A percentile compares a stretch with the other conserved stretches of the same genome.
Conservation (phyloP, 2,329 filamentous ascomycete genomes). For the Furcasterigmium furcatum region DNA sequence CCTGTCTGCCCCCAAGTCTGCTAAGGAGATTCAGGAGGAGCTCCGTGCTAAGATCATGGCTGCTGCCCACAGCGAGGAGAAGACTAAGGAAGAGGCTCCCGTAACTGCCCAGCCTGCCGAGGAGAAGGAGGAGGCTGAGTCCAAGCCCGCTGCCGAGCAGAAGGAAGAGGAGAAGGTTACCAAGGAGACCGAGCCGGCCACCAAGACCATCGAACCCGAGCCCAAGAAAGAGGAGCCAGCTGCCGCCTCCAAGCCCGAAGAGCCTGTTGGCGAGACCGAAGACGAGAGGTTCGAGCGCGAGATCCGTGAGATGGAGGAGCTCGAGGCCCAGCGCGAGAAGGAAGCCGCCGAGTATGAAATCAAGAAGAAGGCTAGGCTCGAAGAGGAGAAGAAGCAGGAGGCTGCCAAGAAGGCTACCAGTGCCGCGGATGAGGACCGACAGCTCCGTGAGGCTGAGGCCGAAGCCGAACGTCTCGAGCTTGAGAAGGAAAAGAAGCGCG, state of each 20-base stretch:
- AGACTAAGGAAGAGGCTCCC: constrained; percentile 15
- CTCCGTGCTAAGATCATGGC: constrained; percentile 76
- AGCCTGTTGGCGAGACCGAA: constrained; percentile 34
- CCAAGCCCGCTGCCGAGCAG: constrained; percentile 31
- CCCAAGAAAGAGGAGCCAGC: constrained; percentile 12
- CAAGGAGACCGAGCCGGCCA: constrained; percentile 33
- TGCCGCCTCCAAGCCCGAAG: constrained; percentile 19
- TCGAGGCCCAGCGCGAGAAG: constrained; percentile 46
- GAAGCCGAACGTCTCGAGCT: constrained; percentile 73
- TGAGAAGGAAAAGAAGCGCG: constrained; percentile 59
- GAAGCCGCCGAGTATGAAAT: constrained; percentile 34
- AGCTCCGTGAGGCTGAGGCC: constrained; percentile 68
- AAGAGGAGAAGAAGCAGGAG: constrained; percentile 44
- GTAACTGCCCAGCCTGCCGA: not conserved
- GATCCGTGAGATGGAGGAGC: constrained; percentile 61
- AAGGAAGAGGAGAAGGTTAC: not conserved
- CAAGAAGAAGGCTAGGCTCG: constrained; percentile 39
- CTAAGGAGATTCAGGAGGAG: constrained; percentile 79
- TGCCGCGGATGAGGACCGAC: constrained; percentile 57
- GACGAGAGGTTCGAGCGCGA: constrained; percentile 59
- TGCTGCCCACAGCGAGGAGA: constrained; percentile 36
- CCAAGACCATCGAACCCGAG: constrained; percentile 27
- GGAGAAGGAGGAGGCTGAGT: constrained; percentile 15
- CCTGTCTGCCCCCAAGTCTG: constrained; percentile 63
- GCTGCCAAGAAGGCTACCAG: constrained; percentile 45